These are phyloP conservation scores for Viola pubescens DNA, from an alignment of 441 rosid species.

Conservation along the genomic window DNA sequence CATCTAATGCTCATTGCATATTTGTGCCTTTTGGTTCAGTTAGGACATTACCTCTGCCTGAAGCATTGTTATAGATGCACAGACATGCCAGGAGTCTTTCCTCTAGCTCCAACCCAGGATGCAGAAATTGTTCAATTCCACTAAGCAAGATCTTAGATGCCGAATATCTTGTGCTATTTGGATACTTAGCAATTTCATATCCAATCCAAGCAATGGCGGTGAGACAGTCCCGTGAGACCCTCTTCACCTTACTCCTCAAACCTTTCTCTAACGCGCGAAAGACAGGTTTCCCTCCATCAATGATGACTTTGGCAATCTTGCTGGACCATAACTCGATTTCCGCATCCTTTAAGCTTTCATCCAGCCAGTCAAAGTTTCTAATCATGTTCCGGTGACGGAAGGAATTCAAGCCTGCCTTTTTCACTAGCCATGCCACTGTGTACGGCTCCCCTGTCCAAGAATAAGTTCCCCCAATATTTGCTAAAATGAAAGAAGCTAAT, in stretches of 20 bases:
- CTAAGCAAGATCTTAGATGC: slow-evolving; percentile 65
- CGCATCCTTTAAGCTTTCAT: slow-evolving; percentile 66
- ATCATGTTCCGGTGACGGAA: slow-evolving; percentile 61
- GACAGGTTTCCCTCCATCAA: slow-evolving; percentile 45
- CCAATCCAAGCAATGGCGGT: slow-evolving; percentile 70
- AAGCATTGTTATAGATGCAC: slow-evolving; percentile 84
- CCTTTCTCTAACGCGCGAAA: slow-evolving; percentile 54
- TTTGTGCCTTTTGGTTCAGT: not conserved
- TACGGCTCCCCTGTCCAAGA: slow-evolving; percentile 83
- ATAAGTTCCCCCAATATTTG: slow-evolving; percentile 88
- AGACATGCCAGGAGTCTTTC: slow-evolving; percentile 76
- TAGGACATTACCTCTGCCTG: slow-evolving; percentile 62
- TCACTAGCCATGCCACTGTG: slow-evolving; percentile 78
- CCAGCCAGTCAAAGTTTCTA: slow-evolving; percentile 68
- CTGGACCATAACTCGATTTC: slow-evolving; percentile 67
- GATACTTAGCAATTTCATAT: slow-evolving; percentile 58
- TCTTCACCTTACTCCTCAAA: slow-evolving; percentile 55
- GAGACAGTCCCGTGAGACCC: slow-evolving; percentile 54
- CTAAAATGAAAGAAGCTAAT: slow-evolving; percentile 54
- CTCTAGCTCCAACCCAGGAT: slow-evolving; percentile 84
- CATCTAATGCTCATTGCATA: not conserved
- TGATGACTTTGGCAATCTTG: slow-evolving; percentile 55
- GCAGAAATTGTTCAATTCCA: slow-evolving; percentile 61
- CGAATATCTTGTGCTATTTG: slow-evolving; percentile 41
- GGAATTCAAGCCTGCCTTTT: slow-evolving; percentile 70